Evolutionary conservation across 2,329 filamentous ascomycete species (phyloP).

Genomic region (Gnomoniopsis smithogilvyi): DNA sequence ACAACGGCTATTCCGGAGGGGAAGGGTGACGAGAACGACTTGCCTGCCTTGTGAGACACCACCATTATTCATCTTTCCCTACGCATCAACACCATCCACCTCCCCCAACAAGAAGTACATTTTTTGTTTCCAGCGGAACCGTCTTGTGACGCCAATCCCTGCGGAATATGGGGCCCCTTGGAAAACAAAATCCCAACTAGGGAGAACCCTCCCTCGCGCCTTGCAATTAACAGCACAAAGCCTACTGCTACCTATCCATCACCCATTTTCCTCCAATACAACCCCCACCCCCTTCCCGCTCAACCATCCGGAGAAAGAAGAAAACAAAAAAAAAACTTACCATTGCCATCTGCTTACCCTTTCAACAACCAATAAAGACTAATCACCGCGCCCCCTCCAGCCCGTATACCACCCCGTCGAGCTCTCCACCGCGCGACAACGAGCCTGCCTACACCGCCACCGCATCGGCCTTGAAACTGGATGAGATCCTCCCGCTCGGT

Average conservation of each 20-base stretch:
- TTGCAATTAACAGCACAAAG: too few species aligned
- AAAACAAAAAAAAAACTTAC: slow-evolving; percentile 1
- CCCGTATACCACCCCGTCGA: slow-evolving; percentile 6
- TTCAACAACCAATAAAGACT: slow-evolving; percentile 16
- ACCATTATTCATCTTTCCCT: slow-evolving; percentile 3
- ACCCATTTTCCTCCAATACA: too few species aligned
- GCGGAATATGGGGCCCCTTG: too few species aligned
- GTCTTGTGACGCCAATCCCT: not conserved
- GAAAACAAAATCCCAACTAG: not conserved
- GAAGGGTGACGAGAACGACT: slow-evolving; percentile 39
- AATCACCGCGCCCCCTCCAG: slow-evolving; percentile 18
- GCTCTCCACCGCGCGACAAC: slow-evolving; percentile 7
- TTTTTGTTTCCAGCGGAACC: not conserved
- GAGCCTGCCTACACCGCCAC: slow-evolving; percentile 23
- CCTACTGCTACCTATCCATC: too few species aligned
- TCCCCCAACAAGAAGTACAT: not conserved
- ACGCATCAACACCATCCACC: not conserved
- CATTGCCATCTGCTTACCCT: slow-evolving; percentile 15
- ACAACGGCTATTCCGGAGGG: slow-evolving; percentile 43
- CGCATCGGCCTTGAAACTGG: slow-evolving; percentile 40
- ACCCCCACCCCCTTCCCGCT: too few species aligned
- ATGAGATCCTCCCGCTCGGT: slow-evolving; percentile 59
- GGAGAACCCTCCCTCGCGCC: too few species aligned
- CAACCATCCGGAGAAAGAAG: too few species aligned
- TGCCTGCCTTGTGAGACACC: slow-evolving; percentile 43